Evolutionary conservation across 2,329 filamentous ascomycete genomes (phyloP).

Genomic region (Alternaria hordeiaustralica): DNA sequence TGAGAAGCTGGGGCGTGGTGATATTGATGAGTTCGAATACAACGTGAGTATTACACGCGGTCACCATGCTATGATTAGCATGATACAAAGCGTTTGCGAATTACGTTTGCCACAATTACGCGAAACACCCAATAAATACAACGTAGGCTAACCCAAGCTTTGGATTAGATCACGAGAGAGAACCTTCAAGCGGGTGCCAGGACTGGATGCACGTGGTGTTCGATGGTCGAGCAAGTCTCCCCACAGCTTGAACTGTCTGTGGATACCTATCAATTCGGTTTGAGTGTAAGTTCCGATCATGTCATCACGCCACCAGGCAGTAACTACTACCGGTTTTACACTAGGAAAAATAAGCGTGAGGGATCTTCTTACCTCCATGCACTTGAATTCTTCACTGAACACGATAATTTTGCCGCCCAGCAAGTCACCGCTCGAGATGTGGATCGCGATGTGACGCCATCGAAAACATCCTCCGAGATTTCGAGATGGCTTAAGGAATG

Average conservation of each 20-base stretch:
- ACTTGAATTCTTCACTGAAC: not conserved
- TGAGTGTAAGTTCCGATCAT: fast-evolving
- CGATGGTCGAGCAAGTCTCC: not conserved
- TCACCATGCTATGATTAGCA: not conserved
- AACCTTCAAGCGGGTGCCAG: not conserved
- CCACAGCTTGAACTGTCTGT: too few species aligned
- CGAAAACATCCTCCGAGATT: not conserved
- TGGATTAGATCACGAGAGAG: not conserved
- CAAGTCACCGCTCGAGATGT: not conserved
- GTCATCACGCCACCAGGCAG: not conserved
- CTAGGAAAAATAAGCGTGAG: too few species aligned
- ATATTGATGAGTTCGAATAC: not conserved
- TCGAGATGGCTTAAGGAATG: not conserved
- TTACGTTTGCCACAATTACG: fast-evolving
- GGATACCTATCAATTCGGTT: not conserved
- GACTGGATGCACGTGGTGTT: not conserved
- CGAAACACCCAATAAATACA: not conserved
- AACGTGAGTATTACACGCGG: not conserved
- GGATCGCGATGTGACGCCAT: not conserved
- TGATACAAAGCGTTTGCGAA: not conserved
- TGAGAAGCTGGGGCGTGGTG: not conserved
- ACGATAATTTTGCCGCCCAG: not conserved
- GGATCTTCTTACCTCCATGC: fast-evolving
- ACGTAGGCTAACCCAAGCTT: fast-evolving
- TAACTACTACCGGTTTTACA: too few species aligned